Percentiles rank a stretch among this genome's conserved stretches.
These are phyloP conservation scores for Lodderomyces theae DNA, from an alignment of 1,139 yeast species.

Conservation along the genomic window DNA sequence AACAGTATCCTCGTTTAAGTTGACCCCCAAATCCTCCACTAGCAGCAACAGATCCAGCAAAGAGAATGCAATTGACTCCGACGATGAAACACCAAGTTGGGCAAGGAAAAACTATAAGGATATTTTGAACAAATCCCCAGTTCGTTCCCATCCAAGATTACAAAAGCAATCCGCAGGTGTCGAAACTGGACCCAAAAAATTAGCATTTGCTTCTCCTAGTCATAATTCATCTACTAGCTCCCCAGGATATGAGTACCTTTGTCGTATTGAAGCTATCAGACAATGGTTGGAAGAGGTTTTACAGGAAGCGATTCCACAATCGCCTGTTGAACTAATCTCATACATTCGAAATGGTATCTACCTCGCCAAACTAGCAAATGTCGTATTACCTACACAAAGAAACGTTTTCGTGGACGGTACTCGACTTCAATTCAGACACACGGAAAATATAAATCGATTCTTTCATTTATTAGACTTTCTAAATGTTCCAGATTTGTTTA, in stretches of 20 bases:
- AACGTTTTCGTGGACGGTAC: slow-evolving; percentile 41
- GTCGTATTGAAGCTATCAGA: slow-evolving; percentile 86
- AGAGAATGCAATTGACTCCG: slow-evolving; percentile 15
- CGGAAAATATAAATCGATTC: slow-evolving; percentile 88
- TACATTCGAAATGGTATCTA: slow-evolving; percentile 79
- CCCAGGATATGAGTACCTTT: slow-evolving; percentile 72
- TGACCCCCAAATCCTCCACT: slow-evolving; percentile 22
- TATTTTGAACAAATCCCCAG: slow-evolving; percentile 18
- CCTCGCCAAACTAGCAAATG: slow-evolving; percentile 74
- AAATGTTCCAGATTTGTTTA: slow-evolving; percentile 79
- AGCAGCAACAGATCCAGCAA: slow-evolving; percentile 15
- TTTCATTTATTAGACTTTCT: slow-evolving; percentile 68
- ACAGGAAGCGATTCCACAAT: slow-evolving; percentile 54
- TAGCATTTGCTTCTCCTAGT: slow-evolving; percentile 24
- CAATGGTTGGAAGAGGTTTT: slow-evolving; percentile 41
- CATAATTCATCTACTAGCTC: slow-evolving; percentile 30
- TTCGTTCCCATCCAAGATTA: slow-evolving; percentile 7
- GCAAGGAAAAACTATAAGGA: slow-evolving; percentile 22
- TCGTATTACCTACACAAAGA: slow-evolving; percentile 66
- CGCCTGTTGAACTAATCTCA: slow-evolving; percentile 48
- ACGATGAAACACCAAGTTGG: slow-evolving; percentile 24
- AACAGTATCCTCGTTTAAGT: slow-evolving; percentile 43
- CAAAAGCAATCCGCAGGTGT: background rate
- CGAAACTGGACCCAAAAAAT: background rate
- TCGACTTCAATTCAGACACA: slow-evolving; percentile 79